Evolutionary conservation across 148 eudicot genomes (phyloP).

Genomic region (Rhododendron molle): DNA sequence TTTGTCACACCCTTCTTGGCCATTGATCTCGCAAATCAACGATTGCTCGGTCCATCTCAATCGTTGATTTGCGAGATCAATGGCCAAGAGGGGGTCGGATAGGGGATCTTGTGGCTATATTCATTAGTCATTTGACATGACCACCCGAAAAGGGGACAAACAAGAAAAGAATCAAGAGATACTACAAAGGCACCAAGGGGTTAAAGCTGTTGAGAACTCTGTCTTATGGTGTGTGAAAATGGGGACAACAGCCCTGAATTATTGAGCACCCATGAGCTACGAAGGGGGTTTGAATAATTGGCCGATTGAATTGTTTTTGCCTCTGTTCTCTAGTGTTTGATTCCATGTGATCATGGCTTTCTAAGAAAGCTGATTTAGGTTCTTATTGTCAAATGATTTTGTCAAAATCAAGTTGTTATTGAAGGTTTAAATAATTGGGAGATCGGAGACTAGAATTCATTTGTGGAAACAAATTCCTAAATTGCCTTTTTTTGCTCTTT

Average conservation of each 20-base stretch:
- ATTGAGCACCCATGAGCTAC: constrained; percentile 12
- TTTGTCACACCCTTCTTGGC: no score
- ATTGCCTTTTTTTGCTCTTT: no score
- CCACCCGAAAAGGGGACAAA: background rate
- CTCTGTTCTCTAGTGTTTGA: constrained; percentile 1
- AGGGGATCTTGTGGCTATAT: no score
- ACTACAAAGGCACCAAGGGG: constrained; percentile 2
- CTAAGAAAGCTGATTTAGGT: background rate
- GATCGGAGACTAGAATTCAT: no score
- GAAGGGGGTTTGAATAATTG: constrained; percentile 11
- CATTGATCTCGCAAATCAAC: no score
- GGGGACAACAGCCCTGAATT: constrained; percentile 16
- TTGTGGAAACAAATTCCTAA: no score
- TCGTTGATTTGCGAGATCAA: no score
- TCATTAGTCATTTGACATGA: background rate
- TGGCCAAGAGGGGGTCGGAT: no score
- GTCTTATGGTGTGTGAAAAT: background rate
- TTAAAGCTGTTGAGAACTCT: constrained; percentile 11
- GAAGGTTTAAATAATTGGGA: no score
- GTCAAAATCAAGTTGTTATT: no score
- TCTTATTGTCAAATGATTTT: no score
- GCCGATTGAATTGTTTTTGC: background rate
- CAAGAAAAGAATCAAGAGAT: background rate
- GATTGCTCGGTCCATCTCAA: no score
- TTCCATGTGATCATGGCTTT: constrained; percentile 11